These are phyloP conservation scores for Ophiosphaerella narmari DNA, from an alignment of 2,329 filamentous ascomycete species.

Conservation along the genomic window DNA sequence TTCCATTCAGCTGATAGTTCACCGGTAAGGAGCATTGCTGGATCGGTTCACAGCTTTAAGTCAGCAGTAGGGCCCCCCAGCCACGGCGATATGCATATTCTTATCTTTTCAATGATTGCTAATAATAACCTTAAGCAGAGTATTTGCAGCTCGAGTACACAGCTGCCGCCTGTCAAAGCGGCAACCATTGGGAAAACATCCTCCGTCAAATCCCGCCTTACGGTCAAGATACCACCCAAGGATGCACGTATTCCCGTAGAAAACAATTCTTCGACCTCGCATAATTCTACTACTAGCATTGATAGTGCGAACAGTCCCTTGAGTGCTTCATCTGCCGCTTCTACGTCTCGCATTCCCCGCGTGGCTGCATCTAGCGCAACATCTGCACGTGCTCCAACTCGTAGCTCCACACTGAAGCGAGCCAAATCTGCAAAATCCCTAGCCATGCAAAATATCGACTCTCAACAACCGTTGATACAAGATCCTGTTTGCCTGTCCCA, in stretches of 20 bases:
- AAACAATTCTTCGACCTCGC: slow-evolving; percentile 1
- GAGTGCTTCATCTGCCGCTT: slow-evolving; percentile 8
- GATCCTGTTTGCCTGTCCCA: background rate
- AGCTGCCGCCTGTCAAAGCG: background rate
- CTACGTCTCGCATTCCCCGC: slow-evolving; percentile 36
- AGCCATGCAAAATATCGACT: slow-evolving; percentile 1
- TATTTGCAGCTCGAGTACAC: background rate
- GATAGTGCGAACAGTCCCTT: slow-evolving; percentile 1
- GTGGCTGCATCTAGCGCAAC: slow-evolving; percentile 6
- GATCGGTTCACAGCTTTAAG: slow-evolving; percentile 24
- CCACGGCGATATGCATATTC: slow-evolving; percentile 5
- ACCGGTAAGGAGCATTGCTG: slow-evolving; percentile 34
- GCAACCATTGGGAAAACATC: background rate
- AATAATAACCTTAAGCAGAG: slow-evolving; percentile 20
- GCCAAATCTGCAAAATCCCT: slow-evolving; percentile 17
- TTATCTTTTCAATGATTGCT: slow-evolving; percentile 14
- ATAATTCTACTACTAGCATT: slow-evolving; percentile 13
- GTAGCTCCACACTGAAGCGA: slow-evolving; percentile 20
- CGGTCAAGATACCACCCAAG: slow-evolving; percentile 20
- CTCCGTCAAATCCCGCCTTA: slow-evolving; percentile 20
- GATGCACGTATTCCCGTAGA: background rate
- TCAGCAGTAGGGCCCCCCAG: slow-evolving; percentile 17
- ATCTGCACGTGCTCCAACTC: slow-evolving; percentile 8
- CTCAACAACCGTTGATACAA: background rate
- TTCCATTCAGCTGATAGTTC: slow-evolving; percentile 30